phyloP scores from a whole-genome alignment of 208 protist species.

The Naegleria gruberi region DNA sequence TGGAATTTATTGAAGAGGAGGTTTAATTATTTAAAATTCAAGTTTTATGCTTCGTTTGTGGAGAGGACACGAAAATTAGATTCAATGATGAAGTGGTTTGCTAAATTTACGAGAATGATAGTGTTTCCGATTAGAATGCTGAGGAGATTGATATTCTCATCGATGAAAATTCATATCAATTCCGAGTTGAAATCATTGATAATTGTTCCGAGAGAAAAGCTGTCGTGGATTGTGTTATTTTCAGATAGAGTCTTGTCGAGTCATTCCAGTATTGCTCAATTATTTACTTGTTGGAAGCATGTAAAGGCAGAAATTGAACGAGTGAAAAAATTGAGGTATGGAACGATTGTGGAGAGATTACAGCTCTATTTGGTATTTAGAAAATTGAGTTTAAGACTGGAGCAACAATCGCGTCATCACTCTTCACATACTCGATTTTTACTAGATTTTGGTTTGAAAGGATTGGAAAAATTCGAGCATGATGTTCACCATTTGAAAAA shows the following conservation, averaged over 20 bases:
- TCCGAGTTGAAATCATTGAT: too few relatives aligned
- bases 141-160: neutral
- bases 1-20: neutral
- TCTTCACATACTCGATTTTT: too few relatives aligned
- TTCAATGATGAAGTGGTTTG: neutral
- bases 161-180: too few relatives aligned
- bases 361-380: too few relatives aligned
- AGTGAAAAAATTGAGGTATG: too few relatives aligned
- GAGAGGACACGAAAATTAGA: neutral
- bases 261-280: neutral
- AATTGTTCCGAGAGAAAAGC: neutral
- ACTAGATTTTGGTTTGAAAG: too few relatives aligned
- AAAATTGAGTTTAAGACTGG: too few relatives aligned
- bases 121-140: neutral
- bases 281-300: neutral
- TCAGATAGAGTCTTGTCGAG: neutral
- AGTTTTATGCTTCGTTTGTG: neutral
- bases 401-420: too few relatives aligned
- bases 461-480: too few relatives aligned
- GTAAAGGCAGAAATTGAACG: too few relatives aligned
- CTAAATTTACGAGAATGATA: neutral
- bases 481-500: too few relatives aligned
- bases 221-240: neutral
- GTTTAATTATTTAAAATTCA: neutral
- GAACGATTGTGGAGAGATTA: too few relatives aligned